Conservation (phyloP, 345 rosid species). For the Lepidium africanum region DNA sequence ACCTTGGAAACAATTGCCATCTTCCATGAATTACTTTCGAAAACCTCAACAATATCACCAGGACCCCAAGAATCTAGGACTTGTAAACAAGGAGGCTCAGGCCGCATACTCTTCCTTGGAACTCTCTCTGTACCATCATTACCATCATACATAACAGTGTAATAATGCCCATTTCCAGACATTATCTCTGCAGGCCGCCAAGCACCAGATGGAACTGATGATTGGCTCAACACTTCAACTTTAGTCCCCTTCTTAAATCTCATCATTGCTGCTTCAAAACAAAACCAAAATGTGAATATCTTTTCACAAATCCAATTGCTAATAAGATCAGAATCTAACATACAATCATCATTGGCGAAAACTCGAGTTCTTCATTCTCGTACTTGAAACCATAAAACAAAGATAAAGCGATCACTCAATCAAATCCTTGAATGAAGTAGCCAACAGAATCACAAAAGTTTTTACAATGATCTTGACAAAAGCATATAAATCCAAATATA, state of each 20-base stretch:
- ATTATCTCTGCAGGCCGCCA: slow-evolving; percentile 75
- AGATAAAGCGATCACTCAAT: neutral
- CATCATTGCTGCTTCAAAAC: slow-evolving; percentile 32
- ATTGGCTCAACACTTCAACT: slow-evolving; percentile 64
- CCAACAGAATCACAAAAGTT: neutral
- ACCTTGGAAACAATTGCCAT: slow-evolving; percentile 54
- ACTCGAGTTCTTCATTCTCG: neutral
- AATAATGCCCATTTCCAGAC: slow-evolving; percentile 53
- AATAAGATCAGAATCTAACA: neutral
- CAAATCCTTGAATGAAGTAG: neutral
- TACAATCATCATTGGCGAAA: neutral
- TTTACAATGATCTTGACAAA: neutral
- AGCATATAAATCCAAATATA: neutral
- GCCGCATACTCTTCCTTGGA: slow-evolving; percentile 54
- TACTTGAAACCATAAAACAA: slow-evolving; percentile 10
- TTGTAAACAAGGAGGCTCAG: slow-evolving; percentile 41
- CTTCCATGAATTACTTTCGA: slow-evolving; percentile 60
- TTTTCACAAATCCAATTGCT: neutral
- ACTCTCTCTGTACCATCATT: slow-evolving; percentile 34
- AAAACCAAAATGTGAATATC: neutral
- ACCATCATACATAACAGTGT: slow-evolving; percentile 44
- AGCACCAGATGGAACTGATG: slow-evolving; percentile 52
- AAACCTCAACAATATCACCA: slow-evolving; percentile 77
- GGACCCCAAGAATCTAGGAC: slow-evolving; percentile 42
- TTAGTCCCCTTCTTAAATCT: slow-evolving; percentile 54